Evolutionary conservation across 306 rosid genomes (phyloP).

Genomic region (Pyrus communis): DNA sequence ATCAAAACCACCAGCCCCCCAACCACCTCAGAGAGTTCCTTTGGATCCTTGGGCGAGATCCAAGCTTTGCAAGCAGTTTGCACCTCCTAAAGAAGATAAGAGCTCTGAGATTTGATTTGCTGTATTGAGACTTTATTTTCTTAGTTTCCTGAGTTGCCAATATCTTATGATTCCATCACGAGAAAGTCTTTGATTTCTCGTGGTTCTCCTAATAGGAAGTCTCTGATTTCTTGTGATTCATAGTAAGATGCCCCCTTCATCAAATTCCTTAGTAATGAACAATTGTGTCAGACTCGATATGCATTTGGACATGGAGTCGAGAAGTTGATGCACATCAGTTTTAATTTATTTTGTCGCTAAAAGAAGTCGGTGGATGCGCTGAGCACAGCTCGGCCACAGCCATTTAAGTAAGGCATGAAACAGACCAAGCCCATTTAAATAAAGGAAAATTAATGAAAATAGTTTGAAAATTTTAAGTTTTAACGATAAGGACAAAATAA

Average conservation of each 20-base stretch:
- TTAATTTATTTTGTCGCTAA: neutral
- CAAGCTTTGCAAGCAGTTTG: conserved; percentile 60
- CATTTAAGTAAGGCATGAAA: too few species aligned
- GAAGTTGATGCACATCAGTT: neutral
- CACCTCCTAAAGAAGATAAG: conserved; percentile 68
- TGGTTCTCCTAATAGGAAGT: neutral
- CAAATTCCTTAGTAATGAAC: neutral
- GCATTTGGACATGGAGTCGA: neutral
- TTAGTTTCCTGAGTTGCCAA: neutral
- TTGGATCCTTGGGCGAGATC: conserved; percentile 88
- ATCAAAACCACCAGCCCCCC: conserved; percentile 77
- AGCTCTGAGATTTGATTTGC: conserved; percentile 35
- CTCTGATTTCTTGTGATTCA: neutral
- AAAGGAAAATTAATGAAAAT: too few species aligned
- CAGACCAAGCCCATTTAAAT: too few species aligned
- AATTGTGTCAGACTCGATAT: neutral
- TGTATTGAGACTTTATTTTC: neutral
- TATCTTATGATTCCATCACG: neutral
- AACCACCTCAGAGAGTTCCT: conserved; percentile 65
- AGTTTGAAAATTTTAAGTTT: too few species aligned
- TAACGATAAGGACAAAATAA: too few species aligned
- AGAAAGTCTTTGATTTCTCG: neutral
- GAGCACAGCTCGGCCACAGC: too few species aligned
- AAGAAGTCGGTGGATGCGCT: neutral
- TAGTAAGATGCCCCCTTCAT: neutral